phyloP scores from a whole-genome alignment of 176 grass and related monocot genomes.

The Secale cereale region DNA sequence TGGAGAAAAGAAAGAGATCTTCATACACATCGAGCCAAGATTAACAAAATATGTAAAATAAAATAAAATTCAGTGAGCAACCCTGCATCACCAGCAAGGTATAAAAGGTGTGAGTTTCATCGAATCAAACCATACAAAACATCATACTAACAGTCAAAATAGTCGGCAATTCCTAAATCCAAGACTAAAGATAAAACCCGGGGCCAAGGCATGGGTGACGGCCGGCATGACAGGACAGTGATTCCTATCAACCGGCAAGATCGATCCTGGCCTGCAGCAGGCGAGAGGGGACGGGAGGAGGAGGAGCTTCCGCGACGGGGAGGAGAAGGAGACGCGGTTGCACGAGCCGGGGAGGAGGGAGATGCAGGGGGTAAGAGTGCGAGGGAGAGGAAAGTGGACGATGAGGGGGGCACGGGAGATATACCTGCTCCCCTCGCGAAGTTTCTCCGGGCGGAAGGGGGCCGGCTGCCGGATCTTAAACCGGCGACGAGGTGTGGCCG shows the following conservation, averaged over 20 bases:
- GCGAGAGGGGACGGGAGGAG: background rate
- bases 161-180: background rate
- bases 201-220: background rate
- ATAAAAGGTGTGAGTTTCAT: background rate
- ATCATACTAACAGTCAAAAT: background rate
- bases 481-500: constrained; percentile 6
- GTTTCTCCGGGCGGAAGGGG: background rate
- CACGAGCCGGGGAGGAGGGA: background rate
- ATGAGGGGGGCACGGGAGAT: background rate
- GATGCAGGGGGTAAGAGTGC: background rate
- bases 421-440: background rate
- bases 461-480: constrained; percentile 1
- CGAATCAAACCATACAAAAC: background rate
- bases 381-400: background rate
- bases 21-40: background rate
- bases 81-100: background rate
- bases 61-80: background rate
- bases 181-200: background rate
- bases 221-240: background rate
- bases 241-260: background rate
- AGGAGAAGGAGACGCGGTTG: background rate
- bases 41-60: background rate
- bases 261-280: background rate
- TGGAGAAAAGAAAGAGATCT: background rate
- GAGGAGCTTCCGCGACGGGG: background rate